Conservation (phyloP, 176 grass and related monocot species). For the Calamus simplicifolius region DNA sequence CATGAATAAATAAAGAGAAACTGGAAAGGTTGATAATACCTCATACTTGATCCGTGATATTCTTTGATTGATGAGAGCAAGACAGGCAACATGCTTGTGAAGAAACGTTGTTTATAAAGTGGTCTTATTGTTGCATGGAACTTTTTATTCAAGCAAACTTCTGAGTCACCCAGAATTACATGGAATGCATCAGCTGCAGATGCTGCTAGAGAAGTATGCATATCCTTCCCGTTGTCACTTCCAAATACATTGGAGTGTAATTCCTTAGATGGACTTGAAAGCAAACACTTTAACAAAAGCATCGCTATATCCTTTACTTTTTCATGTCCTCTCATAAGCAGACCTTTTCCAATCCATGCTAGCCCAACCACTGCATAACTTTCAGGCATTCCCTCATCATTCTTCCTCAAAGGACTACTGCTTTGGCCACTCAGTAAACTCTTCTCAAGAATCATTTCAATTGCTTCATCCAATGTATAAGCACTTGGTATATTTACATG, state of each 20-base stretch:
- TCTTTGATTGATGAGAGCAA: conserved; percentile 77
- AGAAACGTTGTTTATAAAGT: conserved; percentile 97
- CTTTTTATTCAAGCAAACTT: conserved; percentile 80
- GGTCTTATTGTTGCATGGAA: conserved; percentile 84
- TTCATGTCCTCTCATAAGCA: conserved; percentile 94
- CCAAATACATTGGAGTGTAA: conserved; percentile 20
- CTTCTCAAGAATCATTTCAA: conserved; percentile 49
- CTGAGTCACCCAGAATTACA: conserved; percentile 87
- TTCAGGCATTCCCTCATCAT: conserved; percentile 8
- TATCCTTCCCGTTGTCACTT: conserved; percentile 14
- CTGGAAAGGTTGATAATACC: conserved; percentile 29
- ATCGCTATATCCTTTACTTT: conserved; percentile 75
- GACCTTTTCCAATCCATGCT: conserved; percentile 87
- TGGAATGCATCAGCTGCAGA: conserved; percentile 75
- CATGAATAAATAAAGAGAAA: conserved; percentile 1
- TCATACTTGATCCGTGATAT: conserved; percentile 25
- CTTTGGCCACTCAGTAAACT: conserved; percentile 36
- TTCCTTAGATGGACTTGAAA: conserved; percentile 26
- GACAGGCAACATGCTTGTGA: conserved; percentile 68
- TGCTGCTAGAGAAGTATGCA: conserved; percentile 27
- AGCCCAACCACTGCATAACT: conserved; percentile 45
- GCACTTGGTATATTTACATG: conserved; percentile 23
- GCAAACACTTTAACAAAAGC: conserved; percentile 69
- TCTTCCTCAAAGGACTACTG: conserved; percentile 14
- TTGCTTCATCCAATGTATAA: conserved; percentile 51